A percentile compares a stretch with the other conserved stretches of the same genome.
phyloP scores from a whole-genome alignment of 1,139 yeast species.

The Zygoascus hellenicus region DNA sequence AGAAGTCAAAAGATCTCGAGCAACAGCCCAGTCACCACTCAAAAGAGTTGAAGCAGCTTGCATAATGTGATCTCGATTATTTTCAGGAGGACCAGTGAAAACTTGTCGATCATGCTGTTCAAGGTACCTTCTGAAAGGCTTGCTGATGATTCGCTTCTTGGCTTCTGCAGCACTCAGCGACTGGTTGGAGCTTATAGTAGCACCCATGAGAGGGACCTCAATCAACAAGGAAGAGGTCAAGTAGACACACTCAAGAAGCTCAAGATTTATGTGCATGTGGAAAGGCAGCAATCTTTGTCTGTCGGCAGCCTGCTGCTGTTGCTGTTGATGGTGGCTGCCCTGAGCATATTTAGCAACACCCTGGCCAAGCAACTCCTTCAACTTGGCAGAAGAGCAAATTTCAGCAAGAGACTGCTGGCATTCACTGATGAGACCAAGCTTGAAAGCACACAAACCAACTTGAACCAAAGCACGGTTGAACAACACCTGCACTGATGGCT shows the following conservation, averaged over 20 bases:
- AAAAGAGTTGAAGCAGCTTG: slow-evolving; percentile 89
- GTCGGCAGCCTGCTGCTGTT: slow-evolving; percentile 38
- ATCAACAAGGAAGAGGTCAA: slow-evolving; percentile 84
- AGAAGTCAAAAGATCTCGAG: slow-evolving; percentile 63
- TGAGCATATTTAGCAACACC: slow-evolving; percentile 70
- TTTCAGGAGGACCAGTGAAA: slow-evolving; percentile 97
- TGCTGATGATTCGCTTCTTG: slow-evolving; percentile 62
- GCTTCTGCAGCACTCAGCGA: slow-evolving; percentile 44
- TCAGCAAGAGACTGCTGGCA: slow-evolving; percentile 85
- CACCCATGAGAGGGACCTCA: slow-evolving; percentile 86
- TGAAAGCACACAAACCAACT: slow-evolving; percentile 93
- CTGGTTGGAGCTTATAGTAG: slow-evolving; percentile 37
- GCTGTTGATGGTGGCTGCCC: slow-evolving; percentile 11
- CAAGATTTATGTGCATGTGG: slow-evolving; percentile 97
- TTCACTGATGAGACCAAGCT: slow-evolving; percentile 80
- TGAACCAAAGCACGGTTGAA: slow-evolving; percentile 95
- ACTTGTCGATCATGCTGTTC: slow-evolving; percentile 93
- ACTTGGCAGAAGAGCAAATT: slow-evolving; percentile 77
- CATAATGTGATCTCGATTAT: slow-evolving; percentile 88
- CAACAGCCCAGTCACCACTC: slow-evolving; percentile 83
- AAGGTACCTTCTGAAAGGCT: slow-evolving; percentile 85
- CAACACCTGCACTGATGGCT: slow-evolving; percentile 78
- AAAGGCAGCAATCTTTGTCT: slow-evolving; percentile 88
- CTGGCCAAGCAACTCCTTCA: slow-evolving; percentile 92
- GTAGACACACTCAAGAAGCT: slow-evolving; percentile 89